These are phyloP conservation scores for Oidiodendron maius DNA, from an alignment of 495 filamentous ascomycete genomes.

Conservation along the genomic window DNA sequence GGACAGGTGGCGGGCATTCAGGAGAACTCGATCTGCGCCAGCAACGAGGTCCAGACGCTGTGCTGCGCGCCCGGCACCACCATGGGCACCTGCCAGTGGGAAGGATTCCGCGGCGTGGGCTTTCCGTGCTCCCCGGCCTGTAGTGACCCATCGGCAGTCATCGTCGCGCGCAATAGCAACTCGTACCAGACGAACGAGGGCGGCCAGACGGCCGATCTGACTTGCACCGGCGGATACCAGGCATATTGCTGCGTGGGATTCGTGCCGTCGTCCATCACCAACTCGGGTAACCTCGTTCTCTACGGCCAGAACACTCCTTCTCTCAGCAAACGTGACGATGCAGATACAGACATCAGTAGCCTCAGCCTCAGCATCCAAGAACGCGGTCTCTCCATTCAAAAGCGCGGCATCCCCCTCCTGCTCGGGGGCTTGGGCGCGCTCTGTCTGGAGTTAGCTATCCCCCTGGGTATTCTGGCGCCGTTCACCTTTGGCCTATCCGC, in stretches of 20 bases:
- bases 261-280: neutral
- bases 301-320: constrained; percentile 5
- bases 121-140: constrained; percentile 4
- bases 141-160: neutral
- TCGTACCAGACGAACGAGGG: no score
- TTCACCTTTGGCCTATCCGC: neutral
- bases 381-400: no score
- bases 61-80: constrained; percentile 22
- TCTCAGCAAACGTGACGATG: no score
- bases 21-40: constrained; percentile 13
- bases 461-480: no score
- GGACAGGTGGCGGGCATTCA: constrained; percentile 8
- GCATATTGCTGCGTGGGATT: constrained; percentile 9
- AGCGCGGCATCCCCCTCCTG: no score
- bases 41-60: constrained; percentile 13
- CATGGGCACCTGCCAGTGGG: constrained; percentile 23
- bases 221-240: constrained; percentile 5
- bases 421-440: no score
- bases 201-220: constrained; percentile 1
- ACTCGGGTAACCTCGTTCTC: constrained; percentile 6
- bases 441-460: no score
- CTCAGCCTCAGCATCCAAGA: no score
- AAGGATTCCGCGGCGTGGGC: constrained; percentile 18
- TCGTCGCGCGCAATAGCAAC: constrained; percentile 4
- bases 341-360: no score